phyloP scores from a whole-genome alignment of 495 filamentous ascomycete species.

The Penicillium turbatum region DNA sequence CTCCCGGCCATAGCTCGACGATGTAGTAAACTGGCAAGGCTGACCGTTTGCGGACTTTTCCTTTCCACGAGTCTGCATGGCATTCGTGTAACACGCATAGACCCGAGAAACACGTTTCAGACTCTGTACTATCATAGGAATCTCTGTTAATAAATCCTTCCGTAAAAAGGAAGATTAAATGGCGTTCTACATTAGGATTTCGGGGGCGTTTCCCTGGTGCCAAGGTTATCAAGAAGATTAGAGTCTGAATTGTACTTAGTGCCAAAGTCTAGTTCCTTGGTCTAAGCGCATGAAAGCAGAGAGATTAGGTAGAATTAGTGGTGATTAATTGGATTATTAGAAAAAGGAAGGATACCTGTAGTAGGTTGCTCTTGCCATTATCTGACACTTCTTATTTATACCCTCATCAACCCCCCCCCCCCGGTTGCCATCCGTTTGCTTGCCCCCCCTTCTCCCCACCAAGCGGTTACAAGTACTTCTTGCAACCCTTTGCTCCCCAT shows the following conservation, averaged over 20 bases:
- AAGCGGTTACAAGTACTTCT: neutral
- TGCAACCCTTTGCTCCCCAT: neutral
- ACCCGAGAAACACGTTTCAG: neutral
- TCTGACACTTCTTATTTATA: neutral
- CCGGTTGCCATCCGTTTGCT: neutral
- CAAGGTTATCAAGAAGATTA: conserved; percentile 6
- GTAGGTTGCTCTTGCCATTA: neutral
- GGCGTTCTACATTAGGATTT: neutral
- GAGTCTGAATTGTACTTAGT: neutral
- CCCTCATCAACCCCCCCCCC: neutral
- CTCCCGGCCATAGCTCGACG: neutral
- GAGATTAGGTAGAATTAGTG: neutral
- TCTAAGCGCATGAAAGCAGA: conserved; percentile 4
- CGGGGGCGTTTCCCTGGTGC: neutral
- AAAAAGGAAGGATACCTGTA: neutral
- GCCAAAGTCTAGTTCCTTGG: neutral
- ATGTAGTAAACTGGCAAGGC: neutral
- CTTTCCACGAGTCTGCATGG: neutral
- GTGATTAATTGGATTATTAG: neutral
- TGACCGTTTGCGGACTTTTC: neutral
- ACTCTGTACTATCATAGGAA: neutral
- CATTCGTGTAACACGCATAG: neutral
- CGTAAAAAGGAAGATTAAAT: neutral
- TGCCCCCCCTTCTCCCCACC: neutral
- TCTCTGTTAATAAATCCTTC: too few relatives aligned